Evolutionary conservation across 805 yeast genomes (phyloP), one percentile per base, ranked within the genome.

Genomic region (Wickerhamiella brachini): DNA sequence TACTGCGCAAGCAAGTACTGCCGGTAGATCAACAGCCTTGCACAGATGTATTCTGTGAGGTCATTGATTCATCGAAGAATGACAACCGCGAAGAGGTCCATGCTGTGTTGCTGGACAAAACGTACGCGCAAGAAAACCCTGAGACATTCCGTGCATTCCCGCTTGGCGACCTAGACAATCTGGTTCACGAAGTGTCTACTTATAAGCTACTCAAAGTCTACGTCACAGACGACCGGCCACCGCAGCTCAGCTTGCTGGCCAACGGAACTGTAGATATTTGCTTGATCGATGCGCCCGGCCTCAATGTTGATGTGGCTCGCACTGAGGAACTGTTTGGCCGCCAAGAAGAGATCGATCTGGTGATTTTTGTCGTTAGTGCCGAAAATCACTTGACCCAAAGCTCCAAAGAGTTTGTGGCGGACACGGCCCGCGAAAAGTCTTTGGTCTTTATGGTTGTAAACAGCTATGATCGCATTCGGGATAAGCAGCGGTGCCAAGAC

Each of bases 1-100:
- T 93, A 42, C 68, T 93, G 53, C 73, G 89, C 57, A 75, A 93
- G 49, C 77, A 79, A 48, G 67, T 93, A 2, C 68, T 93, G 47
- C 98, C 99, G 0, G 95, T 85, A 61, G 99, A 93, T 66, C 98
- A 93, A 62, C 95, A 93, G 63, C 99, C 99, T 2, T 88, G 97
- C 61, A 93, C 99, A 0, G 81, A 85, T 54, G 96, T 93, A 0
- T 94, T 94, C 61, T 89, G 96, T 64, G 98, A 94, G 67, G 90
- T 94, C 7, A 71, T 85, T 26, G 96, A 93, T 65, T 86, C 88
- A 10, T 70, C 79, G 20, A 85, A 80, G 44, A 90, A 90, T 62
- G 69, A 73, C 42, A 78, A 82, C 17, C 60, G 79, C 15, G 97
- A 94, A 67, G 95, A 89, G 65, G 97, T 90, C 1, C 98, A 93